Evolutionary conservation across 805 yeast genomes (phyloP), one percentile per base, ranked within the genome.

Genomic region (Cyberlindnera sargentensis): DNA sequence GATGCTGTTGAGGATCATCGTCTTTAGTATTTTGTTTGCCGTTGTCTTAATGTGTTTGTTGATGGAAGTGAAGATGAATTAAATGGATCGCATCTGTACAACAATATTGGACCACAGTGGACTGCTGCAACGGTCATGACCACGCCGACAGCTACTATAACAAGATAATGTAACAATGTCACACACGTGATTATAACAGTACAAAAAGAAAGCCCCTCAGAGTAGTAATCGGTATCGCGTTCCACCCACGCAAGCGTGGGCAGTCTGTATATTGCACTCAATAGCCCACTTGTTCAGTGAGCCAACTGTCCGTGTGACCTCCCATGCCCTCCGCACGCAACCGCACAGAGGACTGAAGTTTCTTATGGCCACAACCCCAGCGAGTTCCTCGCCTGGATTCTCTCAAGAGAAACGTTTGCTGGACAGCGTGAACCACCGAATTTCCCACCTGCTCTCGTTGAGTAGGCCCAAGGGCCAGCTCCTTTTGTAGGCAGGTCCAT

Each of bases 1-100:
- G 36, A 88, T 75, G 56, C 88, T 86, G 36, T 85, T 88, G 36
- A 87, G 67, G 52, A 82, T 79, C 81, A 70, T 77, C 40, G 57
- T 54, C 44, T 32, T 48, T 50, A 29, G 11, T n/a, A 8, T n/a
- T 3, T n/a, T 5, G 39, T 8, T 28, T 27, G 4, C 3, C 9
- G 32, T 15, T 6, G 9, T 3, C 2, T 24, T 24, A 1, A 20
- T n/a, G 24, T 5, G 7, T 31, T 28, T 36, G 28, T 8, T 9
- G 31, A 26, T 31, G 34, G n/a, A 10, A 8, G 10, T 29, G 10
- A 29, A 29, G 31, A 10, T 29, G 31, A 29, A 29, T 8, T 29
- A 29, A 29, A 15, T 15, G 20, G 20, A 15, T 15, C 20, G 20
- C 15, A 10, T 15, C 20, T 15, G 20, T 15, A 15, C 20, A 15